These are phyloP conservation scores for Aspergillus carlsbadensis DNA, from an alignment of 495 filamentous ascomycete genomes.

Conservation along the genomic window DNA sequence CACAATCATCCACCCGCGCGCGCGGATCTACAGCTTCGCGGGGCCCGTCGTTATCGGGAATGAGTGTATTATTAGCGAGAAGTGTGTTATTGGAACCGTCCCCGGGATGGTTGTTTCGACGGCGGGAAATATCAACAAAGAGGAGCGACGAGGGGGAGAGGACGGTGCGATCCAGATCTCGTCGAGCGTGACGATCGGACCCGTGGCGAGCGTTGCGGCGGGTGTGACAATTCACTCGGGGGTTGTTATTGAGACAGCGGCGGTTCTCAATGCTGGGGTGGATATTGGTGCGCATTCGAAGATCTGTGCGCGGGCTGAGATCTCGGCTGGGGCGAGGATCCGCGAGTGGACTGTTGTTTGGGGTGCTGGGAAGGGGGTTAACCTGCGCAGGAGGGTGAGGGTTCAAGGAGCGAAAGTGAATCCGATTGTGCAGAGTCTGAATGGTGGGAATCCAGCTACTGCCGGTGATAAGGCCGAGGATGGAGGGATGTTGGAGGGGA, in stretches of 20 bases:
- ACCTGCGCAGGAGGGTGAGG: constrained; percentile 34
- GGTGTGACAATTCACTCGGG: constrained; percentile 39
- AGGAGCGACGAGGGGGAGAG: neutral
- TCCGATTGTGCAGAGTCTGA: constrained; percentile 21
- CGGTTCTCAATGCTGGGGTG: constrained; percentile 28
- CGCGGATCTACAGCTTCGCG: constrained; percentile 62
- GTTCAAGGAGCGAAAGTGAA: constrained; percentile 22
- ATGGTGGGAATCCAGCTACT: constrained; percentile 17
- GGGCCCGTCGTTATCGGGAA: constrained; percentile 73
- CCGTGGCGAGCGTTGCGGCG: constrained; percentile 30
- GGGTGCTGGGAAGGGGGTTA: constrained; percentile 33
- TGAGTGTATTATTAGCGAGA: constrained; percentile 75
- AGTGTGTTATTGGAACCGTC: constrained; percentile 56
- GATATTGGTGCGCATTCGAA: constrained; percentile 42
- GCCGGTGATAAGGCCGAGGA: constrained; percentile 19
- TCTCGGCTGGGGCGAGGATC: constrained; percentile 26
- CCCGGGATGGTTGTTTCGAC: constrained; percentile 25
- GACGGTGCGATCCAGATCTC: constrained; percentile 33
- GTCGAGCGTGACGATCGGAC: constrained; percentile 35
- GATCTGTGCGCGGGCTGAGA: constrained; percentile 38
- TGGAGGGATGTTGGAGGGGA: constrained; percentile 29
- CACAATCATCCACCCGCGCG: constrained; percentile 80
- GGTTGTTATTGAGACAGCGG: constrained; percentile 35
- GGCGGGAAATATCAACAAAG: neutral
- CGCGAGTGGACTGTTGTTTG: constrained; percentile 46